Evolutionary conservation across 345 rosid genomes (phyloP).

Genomic region (Brassica incana): DNA sequence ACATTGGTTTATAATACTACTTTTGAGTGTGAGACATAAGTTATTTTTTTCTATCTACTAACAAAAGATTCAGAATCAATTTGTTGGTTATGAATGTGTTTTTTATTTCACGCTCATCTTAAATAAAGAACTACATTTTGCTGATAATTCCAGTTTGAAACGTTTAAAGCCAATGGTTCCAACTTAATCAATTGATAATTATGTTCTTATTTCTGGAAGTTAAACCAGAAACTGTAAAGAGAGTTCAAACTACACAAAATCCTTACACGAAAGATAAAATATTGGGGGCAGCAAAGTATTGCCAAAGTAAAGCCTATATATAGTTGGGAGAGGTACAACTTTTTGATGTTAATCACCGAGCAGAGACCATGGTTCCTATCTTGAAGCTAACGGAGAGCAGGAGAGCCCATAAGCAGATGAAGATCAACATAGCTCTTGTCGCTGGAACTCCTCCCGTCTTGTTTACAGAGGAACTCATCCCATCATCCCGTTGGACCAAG

Average conservation of each 20-base stretch:
- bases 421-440: conserved; percentile 52
- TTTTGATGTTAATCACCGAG: conserved; percentile 48
- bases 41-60: neutral
- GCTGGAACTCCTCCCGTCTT: conserved; percentile 45
- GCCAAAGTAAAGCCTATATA: conserved; percentile 30
- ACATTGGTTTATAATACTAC: conserved; percentile 13
- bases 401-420: conserved; percentile 66
- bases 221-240: neutral
- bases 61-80: conserved; percentile 17
- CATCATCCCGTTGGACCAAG: conserved; percentile 42
- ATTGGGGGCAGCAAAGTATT: conserved; percentile 29
- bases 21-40: conserved; percentile 15
- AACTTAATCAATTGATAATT: too few relatives aligned
- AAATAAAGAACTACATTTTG: neutral
- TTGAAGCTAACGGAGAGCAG: conserved; percentile 67
- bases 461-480: conserved; percentile 13
- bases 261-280: neutral
- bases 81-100: neutral
- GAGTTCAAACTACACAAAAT: neutral
- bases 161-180: neutral
- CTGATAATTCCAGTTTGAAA: neutral
- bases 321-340: conserved; percentile 26
- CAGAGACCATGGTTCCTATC: conserved; percentile 51
- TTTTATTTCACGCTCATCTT: too few relatives aligned
- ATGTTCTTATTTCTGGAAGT: neutral